A percentile compares a stretch with the other conserved stretches of the same genome.
Conservation (phyloP, 2,329 filamentous ascomycete genomes). For the Dactylellina leptospora region DNA sequence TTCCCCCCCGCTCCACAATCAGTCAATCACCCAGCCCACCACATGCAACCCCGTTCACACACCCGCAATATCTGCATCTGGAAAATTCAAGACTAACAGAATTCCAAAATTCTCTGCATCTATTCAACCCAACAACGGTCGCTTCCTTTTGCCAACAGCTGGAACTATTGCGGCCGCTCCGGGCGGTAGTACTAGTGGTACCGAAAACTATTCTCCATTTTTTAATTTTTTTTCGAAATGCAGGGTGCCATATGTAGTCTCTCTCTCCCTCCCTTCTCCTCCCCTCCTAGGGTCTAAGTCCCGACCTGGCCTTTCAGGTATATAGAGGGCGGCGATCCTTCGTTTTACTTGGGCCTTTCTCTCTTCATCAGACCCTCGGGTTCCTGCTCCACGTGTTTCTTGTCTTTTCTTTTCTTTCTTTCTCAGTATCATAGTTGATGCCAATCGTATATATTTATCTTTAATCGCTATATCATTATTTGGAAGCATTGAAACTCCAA, state of each 20-base stretch:
- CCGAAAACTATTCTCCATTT: background rate
- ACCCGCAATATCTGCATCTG: background rate
- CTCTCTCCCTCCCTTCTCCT: too few relatives aligned
- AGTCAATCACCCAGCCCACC: too few relatives aligned
- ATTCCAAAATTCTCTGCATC: too few relatives aligned
- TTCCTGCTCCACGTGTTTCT: background rate
- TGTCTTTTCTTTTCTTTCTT: background rate
- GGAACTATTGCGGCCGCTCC: background rate
- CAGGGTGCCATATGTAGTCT: background rate
- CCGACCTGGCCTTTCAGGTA: background rate
- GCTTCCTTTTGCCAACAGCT: slow-evolving; percentile 3
- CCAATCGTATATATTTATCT: too few relatives aligned
- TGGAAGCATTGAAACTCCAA: background rate
- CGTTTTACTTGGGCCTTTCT: too few relatives aligned
- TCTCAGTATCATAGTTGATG: too few relatives aligned
- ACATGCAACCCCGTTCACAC: background rate
- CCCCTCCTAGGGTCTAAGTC: background rate
- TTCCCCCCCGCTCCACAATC: background rate
- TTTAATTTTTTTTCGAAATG: background rate
- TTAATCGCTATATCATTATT: background rate
- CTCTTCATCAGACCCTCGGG: background rate
- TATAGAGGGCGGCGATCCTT: slow-evolving; percentile 19
- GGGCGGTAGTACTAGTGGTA: background rate
- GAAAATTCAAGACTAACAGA: background rate
- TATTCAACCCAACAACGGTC: too few relatives aligned